phyloP scores from a whole-genome alignment of 2,329 filamentous ascomycete genomes.

The Zalaria sp. region DNA sequence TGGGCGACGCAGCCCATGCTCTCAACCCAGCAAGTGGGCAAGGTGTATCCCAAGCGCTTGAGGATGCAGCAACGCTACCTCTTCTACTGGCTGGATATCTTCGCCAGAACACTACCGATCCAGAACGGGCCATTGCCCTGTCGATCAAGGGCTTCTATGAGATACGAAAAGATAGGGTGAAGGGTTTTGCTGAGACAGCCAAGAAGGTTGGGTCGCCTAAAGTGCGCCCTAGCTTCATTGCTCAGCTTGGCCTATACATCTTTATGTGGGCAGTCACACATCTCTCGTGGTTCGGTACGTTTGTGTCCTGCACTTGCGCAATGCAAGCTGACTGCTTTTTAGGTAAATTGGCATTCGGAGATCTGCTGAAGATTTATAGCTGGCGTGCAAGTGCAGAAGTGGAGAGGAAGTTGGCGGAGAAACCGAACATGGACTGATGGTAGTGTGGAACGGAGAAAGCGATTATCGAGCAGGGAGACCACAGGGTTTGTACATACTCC shows the following conservation, averaged over 20 bases:
- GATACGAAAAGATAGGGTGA: background rate
- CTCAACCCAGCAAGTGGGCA: slow-evolving; percentile 40
- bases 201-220: background rate
- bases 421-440: no score
- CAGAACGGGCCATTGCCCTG: background rate
- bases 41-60: slow-evolving; percentile 41
- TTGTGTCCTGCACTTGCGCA: background rate
- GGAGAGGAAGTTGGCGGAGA: background rate
- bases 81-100: slow-evolving; percentile 17
- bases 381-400: background rate
- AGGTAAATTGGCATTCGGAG: background rate
- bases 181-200: background rate
- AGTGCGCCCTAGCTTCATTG: background rate
- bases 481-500: no score
- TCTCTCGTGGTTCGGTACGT: background rate
- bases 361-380: background rate
- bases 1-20: slow-evolving; percentile 45
- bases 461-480: no score
- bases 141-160: background rate
- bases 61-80: slow-evolving; percentile 37
- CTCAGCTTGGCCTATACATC: background rate
- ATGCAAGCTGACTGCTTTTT: background rate
- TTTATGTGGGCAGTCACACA: background rate
- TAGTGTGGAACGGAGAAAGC: no score
- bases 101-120: background rate